Evolutionary conservation across 768 basidiomycete species (phyloP).

Genomic region (Phylloporus sp.): DNA sequence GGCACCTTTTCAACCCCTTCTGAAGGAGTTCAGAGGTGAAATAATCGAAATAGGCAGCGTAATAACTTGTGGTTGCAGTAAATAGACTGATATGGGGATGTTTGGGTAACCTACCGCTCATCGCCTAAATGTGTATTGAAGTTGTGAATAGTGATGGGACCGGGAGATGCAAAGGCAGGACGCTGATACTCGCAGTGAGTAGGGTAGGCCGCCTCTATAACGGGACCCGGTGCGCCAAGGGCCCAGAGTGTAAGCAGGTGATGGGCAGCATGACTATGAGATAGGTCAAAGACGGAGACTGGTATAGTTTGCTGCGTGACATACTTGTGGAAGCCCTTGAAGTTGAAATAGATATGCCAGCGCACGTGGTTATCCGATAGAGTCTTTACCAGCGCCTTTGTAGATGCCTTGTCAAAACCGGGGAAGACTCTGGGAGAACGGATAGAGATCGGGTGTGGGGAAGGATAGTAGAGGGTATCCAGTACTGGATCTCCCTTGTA

Average conservation of each 20-base stretch:
- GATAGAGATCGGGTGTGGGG: conserved; percentile 22
- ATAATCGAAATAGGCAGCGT: conserved; percentile 54
- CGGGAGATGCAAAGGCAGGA: conserved; percentile 31
- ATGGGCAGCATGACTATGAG: conserved; percentile 52
- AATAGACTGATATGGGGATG: background rate
- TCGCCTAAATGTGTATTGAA: conserved; percentile 56
- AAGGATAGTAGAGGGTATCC: conserved; percentile 18
- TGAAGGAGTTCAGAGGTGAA: conserved; percentile 43
- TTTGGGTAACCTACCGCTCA: conserved; percentile 37
- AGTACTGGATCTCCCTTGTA: conserved; percentile 15
- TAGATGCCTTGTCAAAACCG: conserved; percentile 36
- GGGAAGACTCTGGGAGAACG: conserved; percentile 35
- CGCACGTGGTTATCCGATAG: conserved; percentile 50
- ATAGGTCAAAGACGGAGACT: conserved; percentile 17
- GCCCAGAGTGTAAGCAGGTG: conserved; percentile 56
- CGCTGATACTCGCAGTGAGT: conserved; percentile 38
- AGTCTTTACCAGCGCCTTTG: conserved; percentile 36
- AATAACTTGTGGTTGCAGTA: conserved; percentile 41
- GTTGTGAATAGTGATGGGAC: conserved; percentile 33
- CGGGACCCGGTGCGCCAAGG: conserved; percentile 46
- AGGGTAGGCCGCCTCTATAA: conserved; percentile 42
- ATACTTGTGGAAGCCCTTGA: conserved; percentile 32
- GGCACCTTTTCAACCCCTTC: conserved; percentile 38
- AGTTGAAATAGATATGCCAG: conserved; percentile 55
- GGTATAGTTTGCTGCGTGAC: conserved; percentile 1